A percentile compares a stretch with the other conserved stretches of the same genome.
Conservation (phyloP, 2,329 filamentous ascomycete species). For the Fusarium agapanthi region DNA sequence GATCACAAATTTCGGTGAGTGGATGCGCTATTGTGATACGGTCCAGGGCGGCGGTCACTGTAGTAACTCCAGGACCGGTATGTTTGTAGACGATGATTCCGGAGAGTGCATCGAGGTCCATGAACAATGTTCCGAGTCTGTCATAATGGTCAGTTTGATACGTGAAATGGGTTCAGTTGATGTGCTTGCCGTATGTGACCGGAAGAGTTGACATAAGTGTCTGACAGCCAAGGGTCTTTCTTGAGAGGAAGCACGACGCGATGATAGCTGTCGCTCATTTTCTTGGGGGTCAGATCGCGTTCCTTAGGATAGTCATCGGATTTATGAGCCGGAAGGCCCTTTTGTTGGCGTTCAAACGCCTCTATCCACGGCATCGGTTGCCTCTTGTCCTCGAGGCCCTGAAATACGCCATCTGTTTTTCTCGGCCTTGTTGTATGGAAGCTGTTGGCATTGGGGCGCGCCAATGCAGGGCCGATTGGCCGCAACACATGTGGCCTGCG, state of each 20-base stretch:
- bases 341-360: constrained; percentile 36
- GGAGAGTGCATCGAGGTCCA: constrained; percentile 82
- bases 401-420: constrained; percentile 44
- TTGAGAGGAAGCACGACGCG: constrained; percentile 66
- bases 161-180: neutral
- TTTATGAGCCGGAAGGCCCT: constrained; percentile 16
- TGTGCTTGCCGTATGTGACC: constrained; percentile 68
- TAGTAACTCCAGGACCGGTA: constrained; percentile 63
- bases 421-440: constrained; percentile 30
- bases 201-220: constrained; percentile 79
- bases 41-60: constrained; percentile 60
- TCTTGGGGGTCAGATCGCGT: constrained; percentile 41
- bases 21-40: constrained; percentile 70
- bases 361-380: constrained; percentile 44
- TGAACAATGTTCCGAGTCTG: constrained; percentile 74
- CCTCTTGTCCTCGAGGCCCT: constrained; percentile 38
- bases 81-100: constrained; percentile 79
- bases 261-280: constrained; percentile 46
- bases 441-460: neutral
- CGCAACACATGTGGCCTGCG: neutral
- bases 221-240: constrained; percentile 78
- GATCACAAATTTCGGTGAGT: constrained; percentile 79
- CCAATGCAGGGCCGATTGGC: neutral
- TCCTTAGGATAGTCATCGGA: constrained; percentile 22
- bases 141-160: neutral